Evolutionary conservation across 495 filamentous ascomycete species (phyloP).

Genomic region (Chaetomidium leptoderma): DNA sequence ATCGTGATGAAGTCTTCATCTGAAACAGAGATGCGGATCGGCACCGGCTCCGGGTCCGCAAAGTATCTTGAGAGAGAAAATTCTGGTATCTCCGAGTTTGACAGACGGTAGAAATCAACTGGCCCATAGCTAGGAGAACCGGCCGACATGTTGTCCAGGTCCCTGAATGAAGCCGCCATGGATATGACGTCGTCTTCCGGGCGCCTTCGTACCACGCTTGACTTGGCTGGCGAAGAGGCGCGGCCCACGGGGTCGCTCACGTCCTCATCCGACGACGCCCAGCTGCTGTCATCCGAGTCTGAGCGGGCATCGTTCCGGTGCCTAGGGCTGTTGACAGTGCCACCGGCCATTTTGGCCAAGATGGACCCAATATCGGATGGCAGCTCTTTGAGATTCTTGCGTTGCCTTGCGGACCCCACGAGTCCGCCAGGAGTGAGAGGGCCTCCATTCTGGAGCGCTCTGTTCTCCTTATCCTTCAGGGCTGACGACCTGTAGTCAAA

Average conservation of each 20-base stretch:
- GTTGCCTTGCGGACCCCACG: constrained; percentile 32
- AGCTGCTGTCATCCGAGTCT: constrained; percentile 45
- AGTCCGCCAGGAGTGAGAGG: constrained; percentile 43
- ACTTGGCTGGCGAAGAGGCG: constrained; percentile 43
- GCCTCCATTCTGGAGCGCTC: constrained; percentile 16
- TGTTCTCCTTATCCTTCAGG: constrained; percentile 21
- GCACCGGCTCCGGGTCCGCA: constrained; percentile 45
- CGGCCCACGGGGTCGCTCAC: constrained; percentile 44
- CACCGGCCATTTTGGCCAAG: constrained; percentile 28
- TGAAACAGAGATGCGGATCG: constrained; percentile 37
- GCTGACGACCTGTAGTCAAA: constrained; percentile 40
- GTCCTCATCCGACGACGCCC: constrained; percentile 49
- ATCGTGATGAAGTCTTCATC: constrained; percentile 53
- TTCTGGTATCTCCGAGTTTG: constrained; percentile 38
- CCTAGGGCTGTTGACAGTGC: constrained; percentile 24
- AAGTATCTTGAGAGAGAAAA: constrained; percentile 47
- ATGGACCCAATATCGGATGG: constrained; percentile 32
- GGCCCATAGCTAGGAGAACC: constrained; percentile 36
- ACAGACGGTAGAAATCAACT: constrained; percentile 39
- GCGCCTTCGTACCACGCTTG: constrained; percentile 34
- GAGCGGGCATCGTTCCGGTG: constrained; percentile 38
- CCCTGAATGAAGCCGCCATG: constrained; percentile 47
- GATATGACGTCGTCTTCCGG: constrained; percentile 46
- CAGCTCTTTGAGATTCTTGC: constrained; percentile 37
- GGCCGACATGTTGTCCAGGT: constrained; percentile 37